Evolutionary conservation across 2,329 filamentous ascomycete genomes (phyloP), one percentile per base, ranked within the genome.

Genomic region (Coniochaeta prunicola): DNA sequence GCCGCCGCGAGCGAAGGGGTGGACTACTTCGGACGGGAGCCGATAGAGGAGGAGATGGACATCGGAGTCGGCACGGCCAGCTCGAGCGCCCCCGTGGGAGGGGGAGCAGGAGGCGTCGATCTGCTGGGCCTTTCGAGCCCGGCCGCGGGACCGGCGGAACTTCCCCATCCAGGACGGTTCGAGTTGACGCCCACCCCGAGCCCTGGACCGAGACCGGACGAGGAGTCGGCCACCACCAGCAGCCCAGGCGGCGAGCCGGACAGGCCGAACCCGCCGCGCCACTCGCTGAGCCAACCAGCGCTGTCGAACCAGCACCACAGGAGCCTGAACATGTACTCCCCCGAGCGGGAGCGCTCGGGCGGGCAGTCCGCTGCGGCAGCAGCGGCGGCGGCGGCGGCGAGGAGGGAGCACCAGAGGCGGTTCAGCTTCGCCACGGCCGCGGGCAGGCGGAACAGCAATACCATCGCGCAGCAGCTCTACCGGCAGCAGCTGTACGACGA

Each of bases 41-140:
- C 60, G 19, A 83, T 78, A 71, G 87, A 96, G 62, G 93, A 96
- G 66, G 92, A 94, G 68, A 92, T 96, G 83, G 94, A 99, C 71
- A 97, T 99, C 66, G 87, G 88, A 60, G 84, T 87, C 1, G 84
- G 83, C 4, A 82, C 85, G 60, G 81, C 85, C 9, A 82, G 87
- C 12, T 38, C 30, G 42, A 63, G 2, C 62, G 61, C 63, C 38
- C 71, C 72, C 24, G 45, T 12, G 24, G 24, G n/a, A n/a, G n/a
- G 21, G 13, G 45, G 42, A 40, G 74, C 74, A n/a, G 74, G 77
- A 40, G 92, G 96, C 69, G 30, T 21, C 3, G 53, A 55, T 36
- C 82, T 96, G 4, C 81, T 97, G 1, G 84, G 85, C 53, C 76
- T 90, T 57, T 79, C 81, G 33, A 83, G 77, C 57, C 82, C 86